A percentile compares a stretch with the other conserved stretches of the same genome.
Evolutionary conservation across 352 stramenopile species (phyloP).

Genomic region (Poterioochromonas sp.): DNA sequence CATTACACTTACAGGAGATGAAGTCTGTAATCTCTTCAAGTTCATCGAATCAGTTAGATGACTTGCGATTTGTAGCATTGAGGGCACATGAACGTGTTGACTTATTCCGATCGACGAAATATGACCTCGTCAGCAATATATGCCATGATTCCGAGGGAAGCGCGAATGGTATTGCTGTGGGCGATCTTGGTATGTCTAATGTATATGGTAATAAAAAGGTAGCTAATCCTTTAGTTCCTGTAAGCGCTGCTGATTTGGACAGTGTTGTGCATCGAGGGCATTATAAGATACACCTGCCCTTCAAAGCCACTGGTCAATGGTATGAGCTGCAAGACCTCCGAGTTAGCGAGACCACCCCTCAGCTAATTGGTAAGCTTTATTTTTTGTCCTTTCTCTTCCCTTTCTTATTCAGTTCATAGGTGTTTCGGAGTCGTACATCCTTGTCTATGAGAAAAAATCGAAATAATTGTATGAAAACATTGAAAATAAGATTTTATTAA

Average conservation of each 20-base stretch:
- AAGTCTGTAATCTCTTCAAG: too few relatives aligned
- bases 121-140: conserved; percentile 95
- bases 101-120: conserved; percentile 61
- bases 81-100: too few relatives aligned
- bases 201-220: neutral
- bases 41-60: neutral
- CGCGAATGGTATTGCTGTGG: conserved; percentile 79
- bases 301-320: conserved; percentile 83
- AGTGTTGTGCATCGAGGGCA: conserved; percentile 48
- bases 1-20: neutral
- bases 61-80: neutral
- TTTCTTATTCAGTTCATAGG: neutral
- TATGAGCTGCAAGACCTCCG: conserved; percentile 97
- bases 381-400: conserved; percentile 38
- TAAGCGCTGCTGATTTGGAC: neutral
- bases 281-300: conserved; percentile 87
- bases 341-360: conserved; percentile 90
- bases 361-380: conserved; percentile 90
- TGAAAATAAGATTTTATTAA: too few relatives aligned
- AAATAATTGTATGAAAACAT: too few relatives aligned
- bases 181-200: conserved; percentile 44
- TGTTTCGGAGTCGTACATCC: conserved; percentile 45
- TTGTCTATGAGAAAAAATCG: conserved; percentile 48
- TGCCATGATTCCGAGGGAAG: conserved; percentile 85
- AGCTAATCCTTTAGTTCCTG: neutral